Evolutionary conservation across 2,329 filamentous ascomycete species (phyloP).

Genomic region (Hymenoscyphus linearis): DNA sequence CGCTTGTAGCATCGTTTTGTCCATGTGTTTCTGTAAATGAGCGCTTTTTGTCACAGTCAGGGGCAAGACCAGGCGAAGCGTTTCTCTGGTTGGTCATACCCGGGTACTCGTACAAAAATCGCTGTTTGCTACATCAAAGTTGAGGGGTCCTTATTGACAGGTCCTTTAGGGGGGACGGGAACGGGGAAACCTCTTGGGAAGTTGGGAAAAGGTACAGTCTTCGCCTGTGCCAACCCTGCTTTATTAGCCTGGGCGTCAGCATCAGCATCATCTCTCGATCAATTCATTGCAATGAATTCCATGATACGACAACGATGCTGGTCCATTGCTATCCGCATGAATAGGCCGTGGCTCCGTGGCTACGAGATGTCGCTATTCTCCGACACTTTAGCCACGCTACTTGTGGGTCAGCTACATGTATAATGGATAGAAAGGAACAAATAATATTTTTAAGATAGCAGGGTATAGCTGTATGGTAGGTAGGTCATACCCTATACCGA

Average conservation of each 20-base stretch:
- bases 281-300: background rate
- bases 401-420: no score
- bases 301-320: no score
- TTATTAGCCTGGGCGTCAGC: background rate
- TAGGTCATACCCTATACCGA: no score
- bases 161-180: background rate
- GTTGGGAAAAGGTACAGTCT: background rate
- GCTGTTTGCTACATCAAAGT: background rate
- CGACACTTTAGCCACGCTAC: background rate
- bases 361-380: background rate
- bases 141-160: background rate
- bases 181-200: constrained; percentile 5
- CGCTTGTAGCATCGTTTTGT: background rate
- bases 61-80: background rate
- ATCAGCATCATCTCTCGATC: background rate
- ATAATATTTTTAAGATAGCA: no score
- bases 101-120: background rate
- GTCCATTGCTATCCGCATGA: background rate
- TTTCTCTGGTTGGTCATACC: background rate
- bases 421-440: no score
- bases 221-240: background rate
- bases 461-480: background rate
- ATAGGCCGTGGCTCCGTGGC: background rate
- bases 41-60: background rate
- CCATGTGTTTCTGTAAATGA: background rate